These are phyloP conservation scores for Cairneyella variabilis DNA, from an alignment of 495 filamentous ascomycete species.

Conservation along the genomic window DNA sequence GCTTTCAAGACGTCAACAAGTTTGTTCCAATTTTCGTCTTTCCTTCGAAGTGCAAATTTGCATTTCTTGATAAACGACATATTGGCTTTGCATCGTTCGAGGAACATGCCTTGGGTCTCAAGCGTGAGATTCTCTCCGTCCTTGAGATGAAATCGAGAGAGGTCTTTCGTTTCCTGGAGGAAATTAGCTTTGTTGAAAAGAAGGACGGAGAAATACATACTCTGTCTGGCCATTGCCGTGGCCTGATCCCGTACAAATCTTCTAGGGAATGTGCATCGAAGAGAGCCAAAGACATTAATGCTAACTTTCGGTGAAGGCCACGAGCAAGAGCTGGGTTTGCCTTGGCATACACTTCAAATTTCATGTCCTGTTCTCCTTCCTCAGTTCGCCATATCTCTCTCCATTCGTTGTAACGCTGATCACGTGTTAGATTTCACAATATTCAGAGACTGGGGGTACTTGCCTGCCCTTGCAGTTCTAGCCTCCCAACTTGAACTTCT, in stretches of 20 bases:
- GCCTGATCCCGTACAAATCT: slow-evolving; percentile 22
- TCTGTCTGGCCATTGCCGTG: slow-evolving; percentile 11
- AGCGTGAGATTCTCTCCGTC: slow-evolving; percentile 17
- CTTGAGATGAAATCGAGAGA: slow-evolving; percentile 15
- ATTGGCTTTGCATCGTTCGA: slow-evolving; percentile 21
- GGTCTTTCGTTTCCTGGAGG: slow-evolving; percentile 24
- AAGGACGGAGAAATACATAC: slow-evolving; percentile 9
- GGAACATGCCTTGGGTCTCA: slow-evolving; percentile 18
- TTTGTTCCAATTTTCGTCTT: slow-evolving; percentile 15
- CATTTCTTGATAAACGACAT: slow-evolving; percentile 23
- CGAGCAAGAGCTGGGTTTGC: slow-evolving; percentile 12
- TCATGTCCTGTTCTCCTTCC: slow-evolving; percentile 17
- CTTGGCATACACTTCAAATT: slow-evolving; percentile 22
- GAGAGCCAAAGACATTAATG: slow-evolving; percentile 19
- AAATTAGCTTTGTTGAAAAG: background rate
- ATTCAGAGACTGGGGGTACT: slow-evolving; percentile 4
- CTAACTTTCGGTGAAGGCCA: slow-evolving; percentile 15
- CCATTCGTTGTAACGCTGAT: slow-evolving; percentile 25
- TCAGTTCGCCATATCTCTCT: slow-evolving; percentile 25
- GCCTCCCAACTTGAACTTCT: slow-evolving; percentile 18
- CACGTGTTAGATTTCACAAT: slow-evolving; percentile 4
- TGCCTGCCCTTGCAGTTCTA: slow-evolving; percentile 26
- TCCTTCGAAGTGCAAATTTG: slow-evolving; percentile 21
- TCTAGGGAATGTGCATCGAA: slow-evolving; percentile 23
- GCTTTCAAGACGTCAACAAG: slow-evolving; percentile 23